Base-by-base conservation (phyloP, 2,329 filamentous ascomycete species). In the Cyclaneusma minus region DNA sequence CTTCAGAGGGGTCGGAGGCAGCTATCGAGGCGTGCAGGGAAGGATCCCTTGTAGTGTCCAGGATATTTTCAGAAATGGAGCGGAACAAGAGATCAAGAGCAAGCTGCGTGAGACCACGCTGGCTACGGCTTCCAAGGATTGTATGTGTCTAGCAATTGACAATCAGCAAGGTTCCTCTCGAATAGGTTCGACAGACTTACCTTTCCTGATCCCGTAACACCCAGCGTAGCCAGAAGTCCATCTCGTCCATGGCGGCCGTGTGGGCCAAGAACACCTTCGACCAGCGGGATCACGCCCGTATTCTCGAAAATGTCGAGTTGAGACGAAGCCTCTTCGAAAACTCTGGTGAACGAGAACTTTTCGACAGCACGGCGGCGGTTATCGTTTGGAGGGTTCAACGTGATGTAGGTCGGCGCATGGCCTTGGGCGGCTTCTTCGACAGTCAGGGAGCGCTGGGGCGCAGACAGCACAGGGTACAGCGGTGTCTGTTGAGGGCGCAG, bases 151-250 rank as follows among this genome's bases (percentile, higher is more conserved):
- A 45, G 12, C 13, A 24, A 13, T 13, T 8, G 14, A 31, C 31
- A 19, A 33, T 29, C 18, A 21, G 11, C n/a, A 18, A 16, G 6
- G 21, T 10, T n/a, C 13, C 11, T 13, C 20, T 9, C 20, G 11
- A 6, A 13, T n/a, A 21, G 13, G 16, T 16, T 6, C 13, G 14
- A 12, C 8, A 11, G 11, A 31, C 43, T 25, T 42, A 92, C 87
- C 73, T 98, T 98, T 50, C 89, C 89, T 25, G 85, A 94, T 8
- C 89, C 89, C 6, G 87, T 94, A 22, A 94, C 84, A 10, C 89
- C 89, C 31, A 98, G 53, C 5, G 89, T 95, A 16, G 89, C 89
- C 28, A 98, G 58, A 29, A 95, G 56, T 7, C 82, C 85, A 62
- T 95, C 87, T 37, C 83, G 76, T 11, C 84, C 83, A 36, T 89